Percentiles rank a stretch among this genome's conserved stretches.
These are phyloP conservation scores for Astrephomene gubernaculifera DNA, from an alignment of 139 green algal genomes.

Conservation along the genomic window DNA sequence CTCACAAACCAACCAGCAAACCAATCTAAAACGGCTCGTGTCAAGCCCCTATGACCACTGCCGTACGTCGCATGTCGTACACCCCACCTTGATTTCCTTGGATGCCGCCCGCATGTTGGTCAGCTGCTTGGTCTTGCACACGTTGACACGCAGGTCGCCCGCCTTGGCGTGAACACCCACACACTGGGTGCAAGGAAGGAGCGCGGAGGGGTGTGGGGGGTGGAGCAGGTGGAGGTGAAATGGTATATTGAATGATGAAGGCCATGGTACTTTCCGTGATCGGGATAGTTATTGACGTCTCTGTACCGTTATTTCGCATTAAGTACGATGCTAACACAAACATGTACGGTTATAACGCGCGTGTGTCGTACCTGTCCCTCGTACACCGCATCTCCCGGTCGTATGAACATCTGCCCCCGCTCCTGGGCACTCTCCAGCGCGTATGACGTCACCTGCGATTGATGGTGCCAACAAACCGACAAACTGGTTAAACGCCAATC, in stretches of 20 bases:
- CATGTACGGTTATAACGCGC: not conserved
- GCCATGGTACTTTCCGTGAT: no score
- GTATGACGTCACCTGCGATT: conserved; percentile 80
- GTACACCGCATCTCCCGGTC: conserved; percentile 92
- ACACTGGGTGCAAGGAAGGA: no score
- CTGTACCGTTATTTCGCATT: no score
- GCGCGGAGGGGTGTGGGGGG: no score
- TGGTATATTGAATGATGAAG: no score
- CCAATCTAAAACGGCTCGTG: no score
- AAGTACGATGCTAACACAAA: not conserved
- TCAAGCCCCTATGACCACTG: no score
- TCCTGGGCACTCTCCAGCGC: conserved; percentile 92
- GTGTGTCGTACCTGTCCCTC: conserved; percentile 82
- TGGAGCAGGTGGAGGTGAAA: no score
- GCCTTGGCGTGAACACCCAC: conserved; percentile 95
- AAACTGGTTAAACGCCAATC: no score
- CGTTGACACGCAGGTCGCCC: conserved; percentile 96
- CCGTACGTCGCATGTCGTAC: not conserved
- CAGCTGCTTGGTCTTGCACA: conserved; percentile 96
- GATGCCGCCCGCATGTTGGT: conserved; percentile 91
- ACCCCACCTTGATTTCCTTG: conserved; percentile 75
- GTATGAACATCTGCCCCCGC: conserved; percentile 90
- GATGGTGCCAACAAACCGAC: no score
- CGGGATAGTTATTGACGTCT: no score
- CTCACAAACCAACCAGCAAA: no score